Percentiles rank a stretch among this genome's conserved stretches.
These are phyloP conservation scores for Veloboletus limbatus DNA, from an alignment of 1,284 basidiomycete species.

Conservation along the genomic window DNA sequence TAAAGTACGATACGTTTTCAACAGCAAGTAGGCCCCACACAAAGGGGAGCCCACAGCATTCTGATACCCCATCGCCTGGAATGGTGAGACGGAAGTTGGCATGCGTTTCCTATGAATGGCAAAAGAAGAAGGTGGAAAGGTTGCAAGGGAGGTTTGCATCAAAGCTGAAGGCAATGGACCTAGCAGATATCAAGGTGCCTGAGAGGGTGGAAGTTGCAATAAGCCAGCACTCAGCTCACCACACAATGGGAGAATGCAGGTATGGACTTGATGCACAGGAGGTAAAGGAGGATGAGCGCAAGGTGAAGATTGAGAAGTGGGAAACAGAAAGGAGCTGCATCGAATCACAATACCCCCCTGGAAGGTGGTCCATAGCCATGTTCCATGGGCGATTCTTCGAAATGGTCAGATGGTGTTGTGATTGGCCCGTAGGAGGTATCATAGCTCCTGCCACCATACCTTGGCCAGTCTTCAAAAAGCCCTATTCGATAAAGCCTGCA, in stretches of 20 bases:
- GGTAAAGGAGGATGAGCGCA: not conserved
- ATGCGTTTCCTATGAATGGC: not conserved
- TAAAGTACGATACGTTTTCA: no score
- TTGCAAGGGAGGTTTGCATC: not conserved
- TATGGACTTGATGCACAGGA: no score
- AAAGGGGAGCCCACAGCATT: no score
- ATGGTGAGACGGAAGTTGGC: not conserved
- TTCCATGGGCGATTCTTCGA: not conserved
- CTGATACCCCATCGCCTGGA: not conserved
- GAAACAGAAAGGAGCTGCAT: not conserved
- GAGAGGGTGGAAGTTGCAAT: not conserved
- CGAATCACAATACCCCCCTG: not conserved
- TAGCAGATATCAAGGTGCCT: not conserved
- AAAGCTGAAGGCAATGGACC: not conserved
- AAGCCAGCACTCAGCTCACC: not conserved
- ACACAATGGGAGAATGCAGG: no score
- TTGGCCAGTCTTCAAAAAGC: not conserved
- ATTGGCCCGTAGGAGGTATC: not conserved
- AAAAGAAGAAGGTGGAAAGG: not conserved
- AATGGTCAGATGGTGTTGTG: not conserved
- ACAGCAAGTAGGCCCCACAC: no score
- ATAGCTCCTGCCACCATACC: not conserved
- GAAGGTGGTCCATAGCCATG: not conserved
- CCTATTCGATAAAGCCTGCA: not conserved
- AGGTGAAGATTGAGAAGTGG: not conserved